Evolutionary conservation across 2,329 filamentous ascomycete genomes (phyloP), one percentile per base, ranked within the genome.

Genomic region (Claviceps purpurea): DNA sequence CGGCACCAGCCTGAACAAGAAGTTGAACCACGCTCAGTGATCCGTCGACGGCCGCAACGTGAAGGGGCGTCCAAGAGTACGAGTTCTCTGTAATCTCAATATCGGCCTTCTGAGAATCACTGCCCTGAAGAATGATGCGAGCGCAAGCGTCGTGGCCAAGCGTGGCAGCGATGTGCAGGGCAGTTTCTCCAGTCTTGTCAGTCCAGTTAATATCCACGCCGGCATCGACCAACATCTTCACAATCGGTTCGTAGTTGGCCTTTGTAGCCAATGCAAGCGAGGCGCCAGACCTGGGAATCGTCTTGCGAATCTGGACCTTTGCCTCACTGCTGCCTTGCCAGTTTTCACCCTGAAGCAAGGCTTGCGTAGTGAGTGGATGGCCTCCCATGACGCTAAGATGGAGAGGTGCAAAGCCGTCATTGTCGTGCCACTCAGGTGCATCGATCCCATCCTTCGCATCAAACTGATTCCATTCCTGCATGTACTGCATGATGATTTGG

Each of bases 11-110:
- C 48, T 84, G 78, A 42, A 95, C 78, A 4, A 98, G 74, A 24
- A 93, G 73, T 61, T 89, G 77, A 0, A 87, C 87, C 42, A 95
- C 80, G 0, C 76, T 69, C 11, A 89, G 67, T 57, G 89, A 85
- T 0, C 91, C 91, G 62, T 98, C 90, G 2, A 97, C 91, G 51
- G 86, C 87, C 10, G 91, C 88, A 57, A 95, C 85, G 62, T 95
- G 93, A 13, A 98, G 73, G n/a, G 93, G 88, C 1, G 93, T 96
- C 91, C 93, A 98, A 3, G 85, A 82, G 63, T 94, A 97, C 0
- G 85, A 85, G 51, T 85, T 86, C 63, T 98, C 93, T 0, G 78
- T 70, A 39, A 94, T 70, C 60, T 95, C 85, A 0, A 89, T 71
- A 56, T 96, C 72, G 0, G 84, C 82, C 61, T 84, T 88, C 59